Conservation (phyloP, 1,139 yeast genomes). For the Taiozyma onychis region DNA sequence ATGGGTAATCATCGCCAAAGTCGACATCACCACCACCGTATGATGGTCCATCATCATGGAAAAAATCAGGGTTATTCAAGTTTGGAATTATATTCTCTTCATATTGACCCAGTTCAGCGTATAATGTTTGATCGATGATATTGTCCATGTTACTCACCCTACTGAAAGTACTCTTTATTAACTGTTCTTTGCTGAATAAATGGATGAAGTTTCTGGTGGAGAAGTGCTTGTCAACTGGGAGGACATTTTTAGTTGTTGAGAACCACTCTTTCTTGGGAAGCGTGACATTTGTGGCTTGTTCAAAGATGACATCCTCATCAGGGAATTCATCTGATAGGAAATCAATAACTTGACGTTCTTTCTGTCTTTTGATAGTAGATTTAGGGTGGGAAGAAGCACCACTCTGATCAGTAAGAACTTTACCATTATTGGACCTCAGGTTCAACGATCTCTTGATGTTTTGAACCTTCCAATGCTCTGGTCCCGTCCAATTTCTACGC, state of each 20-base stretch:
- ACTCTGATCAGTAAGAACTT: neutral
- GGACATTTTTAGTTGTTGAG: slow-evolving; percentile 37
- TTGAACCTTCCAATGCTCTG: slow-evolving; percentile 87
- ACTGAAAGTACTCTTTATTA: slow-evolving; percentile 29
- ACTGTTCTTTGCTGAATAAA: slow-evolving; percentile 62
- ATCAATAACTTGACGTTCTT: slow-evolving; percentile 39
- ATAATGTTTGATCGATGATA: slow-evolving; percentile 60
- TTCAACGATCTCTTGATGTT: slow-evolving; percentile 37
- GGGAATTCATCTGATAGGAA: slow-evolving; percentile 36
- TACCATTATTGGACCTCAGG: neutral
- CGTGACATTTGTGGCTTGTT: slow-evolving; percentile 38
- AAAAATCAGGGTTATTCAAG: slow-evolving; percentile 29
- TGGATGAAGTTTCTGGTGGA: slow-evolving; percentile 63
- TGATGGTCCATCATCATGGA: slow-evolving; percentile 20
- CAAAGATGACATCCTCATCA: slow-evolving; percentile 34
- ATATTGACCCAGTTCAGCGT: slow-evolving; percentile 55
- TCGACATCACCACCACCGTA: slow-evolving; percentile 11
- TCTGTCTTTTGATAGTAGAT: slow-evolving; percentile 16
- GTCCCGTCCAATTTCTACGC: slow-evolving; percentile 80
- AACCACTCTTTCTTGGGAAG: slow-evolving; percentile 39
- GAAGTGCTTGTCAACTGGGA: slow-evolving; percentile 77
- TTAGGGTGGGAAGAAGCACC: slow-evolving; percentile 8
- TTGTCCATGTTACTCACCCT: slow-evolving; percentile 15
- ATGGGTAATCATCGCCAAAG: neutral
- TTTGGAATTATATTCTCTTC: slow-evolving; percentile 22